phyloP scores from a whole-genome alignment of 225 moss, liverwort and hornwort species.

The Straminergon stramineum region DNA sequence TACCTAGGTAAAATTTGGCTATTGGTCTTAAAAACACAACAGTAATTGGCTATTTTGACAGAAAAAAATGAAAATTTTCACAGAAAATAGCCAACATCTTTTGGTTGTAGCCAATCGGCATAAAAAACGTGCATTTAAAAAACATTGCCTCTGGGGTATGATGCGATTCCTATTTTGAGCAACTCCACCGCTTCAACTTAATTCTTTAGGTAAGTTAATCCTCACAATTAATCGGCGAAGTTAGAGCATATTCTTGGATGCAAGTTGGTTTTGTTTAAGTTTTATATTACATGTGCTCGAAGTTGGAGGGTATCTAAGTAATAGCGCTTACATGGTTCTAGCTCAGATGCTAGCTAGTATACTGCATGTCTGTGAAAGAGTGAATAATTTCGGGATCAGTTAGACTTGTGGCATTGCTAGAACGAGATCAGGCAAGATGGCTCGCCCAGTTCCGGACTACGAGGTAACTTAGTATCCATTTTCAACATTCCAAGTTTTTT shows the following conservation, averaged over 20 bases:
- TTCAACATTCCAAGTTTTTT: not conserved
- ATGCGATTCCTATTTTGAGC: no score
- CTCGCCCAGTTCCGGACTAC: not conserved
- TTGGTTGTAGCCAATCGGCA: no score
- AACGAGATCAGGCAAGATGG: not conserved
- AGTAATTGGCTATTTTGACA: no score
- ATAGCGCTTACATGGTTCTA: not conserved
- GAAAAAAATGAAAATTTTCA: no score
- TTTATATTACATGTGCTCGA: not conserved
- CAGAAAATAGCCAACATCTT: no score
- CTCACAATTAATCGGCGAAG: not conserved
- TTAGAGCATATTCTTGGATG: not conserved
- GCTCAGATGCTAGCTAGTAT: not conserved
- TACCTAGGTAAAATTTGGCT: no score
- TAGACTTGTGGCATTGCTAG: not conserved
- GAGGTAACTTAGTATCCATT: not conserved
- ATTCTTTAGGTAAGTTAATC: not conserved
- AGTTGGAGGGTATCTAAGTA: not conserved
- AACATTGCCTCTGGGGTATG: no score
- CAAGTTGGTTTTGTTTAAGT: not conserved
- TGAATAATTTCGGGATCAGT: not conserved
- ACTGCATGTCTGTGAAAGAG: not conserved
- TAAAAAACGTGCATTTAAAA: no score
- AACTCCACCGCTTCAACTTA: no score
- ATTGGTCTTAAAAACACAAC: no score